phyloP scores from a whole-genome alignment of 352 stramenopile species.

The Pythium phragmiticola region DNA sequence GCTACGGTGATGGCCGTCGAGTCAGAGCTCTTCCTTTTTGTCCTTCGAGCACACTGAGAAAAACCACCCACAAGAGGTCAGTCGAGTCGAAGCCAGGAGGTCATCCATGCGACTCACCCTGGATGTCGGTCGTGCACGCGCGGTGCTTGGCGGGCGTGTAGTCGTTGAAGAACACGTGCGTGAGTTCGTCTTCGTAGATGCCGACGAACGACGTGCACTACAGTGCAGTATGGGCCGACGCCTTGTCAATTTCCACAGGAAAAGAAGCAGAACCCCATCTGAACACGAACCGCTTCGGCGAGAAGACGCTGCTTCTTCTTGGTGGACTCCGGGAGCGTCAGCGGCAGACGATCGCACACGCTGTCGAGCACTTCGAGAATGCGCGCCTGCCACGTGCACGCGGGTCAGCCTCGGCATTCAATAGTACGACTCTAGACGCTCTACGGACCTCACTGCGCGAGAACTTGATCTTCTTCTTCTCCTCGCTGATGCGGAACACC shows the following conservation, averaged over 20 bases:
- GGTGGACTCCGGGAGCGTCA: constrained; percentile 35
- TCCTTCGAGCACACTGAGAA: constrained; percentile 13
- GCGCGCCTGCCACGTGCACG: constrained; percentile 36
- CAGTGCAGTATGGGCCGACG: neutral
- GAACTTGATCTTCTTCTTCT: constrained; percentile 86
- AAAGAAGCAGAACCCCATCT: neutral
- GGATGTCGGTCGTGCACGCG: constrained; percentile 50
- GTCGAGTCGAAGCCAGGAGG: neutral
- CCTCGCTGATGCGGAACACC: constrained; percentile 84
- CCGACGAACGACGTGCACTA: constrained; percentile 80
- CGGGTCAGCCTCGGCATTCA: neutral
- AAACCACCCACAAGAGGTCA: neutral
- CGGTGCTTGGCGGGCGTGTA: constrained; percentile 61
- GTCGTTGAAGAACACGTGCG: constrained; percentile 73
- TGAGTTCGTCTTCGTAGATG: constrained; percentile 81
- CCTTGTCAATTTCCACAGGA: neutral
- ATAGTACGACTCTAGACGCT: neutral
- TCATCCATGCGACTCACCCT: neutral
- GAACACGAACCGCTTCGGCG: constrained; percentile 44
- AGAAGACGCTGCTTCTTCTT: constrained; percentile 64
- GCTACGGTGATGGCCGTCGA: too few species aligned
- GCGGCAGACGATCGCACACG: constrained; percentile 56
- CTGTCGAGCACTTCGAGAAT: constrained; percentile 85
- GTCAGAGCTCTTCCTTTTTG: constrained; percentile 47
- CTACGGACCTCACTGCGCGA: constrained; percentile 65